Base-by-base conservation (phyloP, 1,284 basidiomycete species). In the Ganoderma sinense region DNA sequence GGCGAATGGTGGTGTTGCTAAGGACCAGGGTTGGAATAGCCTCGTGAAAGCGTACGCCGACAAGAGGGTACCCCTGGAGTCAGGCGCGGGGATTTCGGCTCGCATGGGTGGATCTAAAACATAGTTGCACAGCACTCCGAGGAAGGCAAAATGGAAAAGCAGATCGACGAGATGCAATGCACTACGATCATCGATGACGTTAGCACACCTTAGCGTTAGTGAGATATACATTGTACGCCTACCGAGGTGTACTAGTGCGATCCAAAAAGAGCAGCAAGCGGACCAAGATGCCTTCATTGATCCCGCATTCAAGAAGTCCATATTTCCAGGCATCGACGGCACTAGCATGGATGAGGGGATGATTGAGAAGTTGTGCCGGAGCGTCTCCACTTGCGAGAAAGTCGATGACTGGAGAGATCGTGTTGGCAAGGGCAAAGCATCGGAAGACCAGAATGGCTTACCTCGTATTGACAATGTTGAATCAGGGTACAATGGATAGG, bases 141-240 rank as follows among this genome's bases (percentile, higher is more conserved):
- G 73, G 71, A 85, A 88, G 13, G 73, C 69, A 18, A 85, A 26
- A 45, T 84, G 81, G 14, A 81, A 74, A 4, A 80, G 41, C n/a
- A 86, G 74, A 43, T 88, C 86, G 5, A 88, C 68, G 33, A 82
- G 73, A 78, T 89, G 87, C 31, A 84, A 65, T n/a, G 82, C 80
- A n/a, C 88, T 89, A 64, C 2, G n/a, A 26, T 36, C 1, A 36
- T 36, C 10, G 10, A 36, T 14, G 40, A 23, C 31, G 26, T 43
- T n/a, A 65, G 60, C 14, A 69, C 56, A 62, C 29, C 61, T 58
- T 66, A 43, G 33, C 43, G 31, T 40, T 63, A 20, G n/a, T 66
- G 41, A 31, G 62, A 41, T 62, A 64, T 64, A 41, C 62, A 64
- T 63, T n/a, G 33, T 29, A 51, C 61, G 75, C 79, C 74, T 68